Percentiles rank a stretch among this genome's conserved stretches.
Conservation (phyloP, 257 asterid species). For the Lycium ferocissimum region DNA sequence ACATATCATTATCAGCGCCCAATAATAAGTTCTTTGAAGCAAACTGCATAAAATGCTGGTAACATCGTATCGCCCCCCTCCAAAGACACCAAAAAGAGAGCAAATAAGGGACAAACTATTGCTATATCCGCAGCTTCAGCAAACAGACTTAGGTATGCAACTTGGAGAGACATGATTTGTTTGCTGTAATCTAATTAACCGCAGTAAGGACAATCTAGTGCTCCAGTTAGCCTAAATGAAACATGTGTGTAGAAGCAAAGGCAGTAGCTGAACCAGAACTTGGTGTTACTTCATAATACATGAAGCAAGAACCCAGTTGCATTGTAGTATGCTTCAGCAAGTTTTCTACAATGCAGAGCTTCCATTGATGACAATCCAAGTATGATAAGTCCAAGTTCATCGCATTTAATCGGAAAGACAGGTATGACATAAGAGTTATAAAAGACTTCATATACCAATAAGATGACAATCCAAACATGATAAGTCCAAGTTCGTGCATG, state of each 20-base stretch:
- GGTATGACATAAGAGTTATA: neutral
- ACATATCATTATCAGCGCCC: neutral
- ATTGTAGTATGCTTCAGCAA: neutral
- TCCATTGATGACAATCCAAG: neutral
- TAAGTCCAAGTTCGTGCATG: neutral
- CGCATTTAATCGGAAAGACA: neutral
- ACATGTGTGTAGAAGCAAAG: neutral
- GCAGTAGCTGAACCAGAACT: neutral
- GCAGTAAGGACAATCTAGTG: neutral
- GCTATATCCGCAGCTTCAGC: neutral
- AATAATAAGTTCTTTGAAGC: neutral
- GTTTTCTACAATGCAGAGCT: neutral
- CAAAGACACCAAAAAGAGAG: neutral
- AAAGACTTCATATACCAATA: neutral
- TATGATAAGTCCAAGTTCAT: neutral
- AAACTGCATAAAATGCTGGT: neutral
- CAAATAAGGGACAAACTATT: neutral
- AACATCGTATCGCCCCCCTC: neutral
- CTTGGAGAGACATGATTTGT: slow-evolving; percentile 5
- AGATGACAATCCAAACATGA: neutral
- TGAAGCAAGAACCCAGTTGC: neutral
- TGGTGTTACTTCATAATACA: neutral
- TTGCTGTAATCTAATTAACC: neutral
- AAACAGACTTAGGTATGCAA: neutral
- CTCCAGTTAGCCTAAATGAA: neutral